These are phyloP conservation scores for Alternaria infectoria DNA, from an alignment of 2,329 filamentous ascomycete genomes.

Conservation along the genomic window DNA sequence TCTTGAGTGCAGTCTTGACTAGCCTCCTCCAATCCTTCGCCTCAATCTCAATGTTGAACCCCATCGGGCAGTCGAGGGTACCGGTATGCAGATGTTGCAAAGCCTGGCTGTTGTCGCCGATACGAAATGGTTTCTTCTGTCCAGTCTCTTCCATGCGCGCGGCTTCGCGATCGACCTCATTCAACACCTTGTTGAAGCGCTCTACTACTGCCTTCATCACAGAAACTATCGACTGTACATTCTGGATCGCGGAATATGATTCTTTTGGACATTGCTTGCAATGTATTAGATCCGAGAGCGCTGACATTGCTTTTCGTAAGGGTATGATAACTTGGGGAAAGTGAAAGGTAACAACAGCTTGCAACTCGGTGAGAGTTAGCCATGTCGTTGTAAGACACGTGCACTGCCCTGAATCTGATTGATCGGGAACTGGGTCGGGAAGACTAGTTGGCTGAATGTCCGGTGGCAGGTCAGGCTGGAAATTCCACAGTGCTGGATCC, in stretches of 20 bases:
- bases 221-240: slow-evolving; percentile 51
- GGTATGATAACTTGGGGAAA: slow-evolving; percentile 54
- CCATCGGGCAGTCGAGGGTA: slow-evolving; percentile 50
- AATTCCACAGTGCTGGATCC: slow-evolving; percentile 39
- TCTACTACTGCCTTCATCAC: slow-evolving; percentile 52
- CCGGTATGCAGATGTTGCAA: slow-evolving; percentile 53
- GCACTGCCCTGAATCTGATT: slow-evolving; percentile 37
- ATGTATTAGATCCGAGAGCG: slow-evolving; percentile 47
- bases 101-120: slow-evolving; percentile 51
- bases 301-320: slow-evolving; percentile 52
- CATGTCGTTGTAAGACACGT: slow-evolving; percentile 56
- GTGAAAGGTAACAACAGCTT: slow-evolving; percentile 44
- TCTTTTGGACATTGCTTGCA: slow-evolving; percentile 53
- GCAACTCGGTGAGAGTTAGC: slow-evolving; percentile 52
- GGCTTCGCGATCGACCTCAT: slow-evolving; percentile 50
- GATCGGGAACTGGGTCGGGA: background rate
- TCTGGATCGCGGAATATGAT: slow-evolving; percentile 54
- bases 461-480: slow-evolving; percentile 1
- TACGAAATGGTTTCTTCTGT: slow-evolving; percentile 50
- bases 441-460: background rate
- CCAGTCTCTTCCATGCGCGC: slow-evolving; percentile 35
- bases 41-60: slow-evolving; percentile 54
- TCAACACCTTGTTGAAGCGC: slow-evolving; percentile 51
- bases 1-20: slow-evolving; percentile 54
- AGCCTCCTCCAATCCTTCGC: slow-evolving; percentile 53